Percentiles rank a stretch among this genome's conserved stretches.
These are phyloP conservation scores for Euphorbia celastroides DNA, from an alignment of 441 rosid genomes.

Conservation along the genomic window DNA sequence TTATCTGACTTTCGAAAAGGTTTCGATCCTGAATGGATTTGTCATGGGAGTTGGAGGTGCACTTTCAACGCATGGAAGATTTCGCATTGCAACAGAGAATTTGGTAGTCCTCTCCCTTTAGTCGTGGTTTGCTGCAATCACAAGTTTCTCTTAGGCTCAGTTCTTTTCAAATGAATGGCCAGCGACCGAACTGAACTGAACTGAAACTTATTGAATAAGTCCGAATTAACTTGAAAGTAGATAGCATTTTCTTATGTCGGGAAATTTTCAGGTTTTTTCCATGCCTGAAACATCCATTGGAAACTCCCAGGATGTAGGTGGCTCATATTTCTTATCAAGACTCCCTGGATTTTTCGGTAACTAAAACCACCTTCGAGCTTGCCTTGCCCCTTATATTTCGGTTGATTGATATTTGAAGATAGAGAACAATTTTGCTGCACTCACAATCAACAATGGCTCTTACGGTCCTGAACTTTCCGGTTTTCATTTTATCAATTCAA, in stretches of 20 bases:
- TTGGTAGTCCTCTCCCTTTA: conserved; percentile 41
- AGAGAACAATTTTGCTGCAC: neutral
- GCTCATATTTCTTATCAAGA: conserved; percentile 84
- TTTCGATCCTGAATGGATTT: conserved; percentile 76
- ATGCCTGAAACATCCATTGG: conserved; percentile 89
- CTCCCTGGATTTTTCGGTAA: conserved; percentile 93
- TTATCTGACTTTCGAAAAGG: conserved; percentile 29
- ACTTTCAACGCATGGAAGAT: conserved; percentile 73
- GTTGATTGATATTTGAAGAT: neutral
- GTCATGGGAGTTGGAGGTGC: conserved; percentile 96
- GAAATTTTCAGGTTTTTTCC: conserved; percentile 58
- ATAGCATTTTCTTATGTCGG: neutral
- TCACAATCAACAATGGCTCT: neutral
- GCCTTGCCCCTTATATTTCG: neutral
- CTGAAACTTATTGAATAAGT: too few relatives aligned
- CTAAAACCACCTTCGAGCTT: conserved; percentile 11
- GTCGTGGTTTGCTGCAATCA: conserved; percentile 3
- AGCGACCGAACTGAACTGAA: neutral
- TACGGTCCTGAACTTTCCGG: neutral
- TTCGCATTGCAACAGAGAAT: conserved; percentile 80
- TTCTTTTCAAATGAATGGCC: neutral
- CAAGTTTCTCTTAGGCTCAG: neutral
- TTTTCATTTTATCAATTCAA: neutral
- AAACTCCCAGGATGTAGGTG: conserved; percentile 84
- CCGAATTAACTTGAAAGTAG: too few relatives aligned